Conservation (phyloP, 2,329 filamentous ascomycete species). For the Scleromitrula shiraiana region DNA sequence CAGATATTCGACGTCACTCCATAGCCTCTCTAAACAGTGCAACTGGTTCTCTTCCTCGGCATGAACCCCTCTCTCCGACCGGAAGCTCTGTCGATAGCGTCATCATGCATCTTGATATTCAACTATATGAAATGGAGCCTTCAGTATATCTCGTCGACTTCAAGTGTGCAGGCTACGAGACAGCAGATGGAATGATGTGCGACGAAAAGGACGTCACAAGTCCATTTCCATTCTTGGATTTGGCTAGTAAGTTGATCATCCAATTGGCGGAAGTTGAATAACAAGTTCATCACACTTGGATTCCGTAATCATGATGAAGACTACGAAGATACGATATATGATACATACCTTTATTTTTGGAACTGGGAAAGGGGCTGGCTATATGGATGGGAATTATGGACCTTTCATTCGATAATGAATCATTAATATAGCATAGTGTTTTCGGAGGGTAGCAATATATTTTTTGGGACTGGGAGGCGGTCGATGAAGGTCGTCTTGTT, state of each 20-base stretch:
- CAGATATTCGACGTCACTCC: conserved; percentile 37
- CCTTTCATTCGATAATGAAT: too few relatives aligned
- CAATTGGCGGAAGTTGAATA: conserved; percentile 77
- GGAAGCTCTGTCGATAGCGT: conserved; percentile 37
- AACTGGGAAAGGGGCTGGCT: too few relatives aligned
- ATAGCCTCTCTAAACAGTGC: conserved; percentile 29
- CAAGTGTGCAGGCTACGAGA: conserved; percentile 96
- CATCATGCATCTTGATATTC: conserved; percentile 93
- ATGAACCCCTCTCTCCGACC: conserved; percentile 12
- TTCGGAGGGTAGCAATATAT: too few relatives aligned
- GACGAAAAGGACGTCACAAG: conserved; percentile 94
- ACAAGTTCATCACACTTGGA: too few relatives aligned
- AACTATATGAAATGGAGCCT: conserved; percentile 88
- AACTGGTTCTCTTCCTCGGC: conserved; percentile 24
- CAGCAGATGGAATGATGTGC: conserved; percentile 59
- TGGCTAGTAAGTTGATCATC: conserved; percentile 86
- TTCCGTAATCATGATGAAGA: neutral
- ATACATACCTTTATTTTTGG: too few relatives aligned
- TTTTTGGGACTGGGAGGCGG: too few relatives aligned
- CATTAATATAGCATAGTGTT: too few relatives aligned
- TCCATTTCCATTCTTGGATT: conserved; percentile 91
- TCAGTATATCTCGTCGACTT: conserved; percentile 96
- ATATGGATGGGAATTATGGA: too few relatives aligned
- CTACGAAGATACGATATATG: too few relatives aligned
- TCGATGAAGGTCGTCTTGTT: too few relatives aligned